These are phyloP conservation scores for Cryptosporidium canis DNA, from an alignment of 169 alveolate genomes.

Conservation along the genomic window DNA sequence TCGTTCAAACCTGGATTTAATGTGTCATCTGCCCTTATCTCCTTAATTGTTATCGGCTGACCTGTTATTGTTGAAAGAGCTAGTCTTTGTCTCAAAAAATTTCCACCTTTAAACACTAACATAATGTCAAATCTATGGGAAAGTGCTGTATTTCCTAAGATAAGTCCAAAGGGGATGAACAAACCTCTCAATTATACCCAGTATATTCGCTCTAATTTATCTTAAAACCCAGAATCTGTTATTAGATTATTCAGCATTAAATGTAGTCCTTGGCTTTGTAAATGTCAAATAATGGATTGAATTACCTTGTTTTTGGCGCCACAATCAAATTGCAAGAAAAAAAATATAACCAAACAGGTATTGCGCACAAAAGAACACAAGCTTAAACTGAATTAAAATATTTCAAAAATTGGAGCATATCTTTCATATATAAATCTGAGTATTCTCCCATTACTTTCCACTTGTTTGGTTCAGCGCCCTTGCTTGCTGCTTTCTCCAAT, in stretches of 20 bases:
- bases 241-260: background rate
- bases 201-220: background rate
- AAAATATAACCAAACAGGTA: background rate
- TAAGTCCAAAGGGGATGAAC: background rate
- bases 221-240: background rate
- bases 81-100: constrained; percentile 75
- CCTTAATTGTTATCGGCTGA: constrained; percentile 71
- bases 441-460: no score
- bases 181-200: background rate
- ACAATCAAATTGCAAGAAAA: background rate
- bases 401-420: background rate
- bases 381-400: background rate
- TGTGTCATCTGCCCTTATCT: constrained; percentile 79
- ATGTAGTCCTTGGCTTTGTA: background rate
- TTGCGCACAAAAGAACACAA: background rate
- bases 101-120: constrained; percentile 41
- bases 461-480: no score
- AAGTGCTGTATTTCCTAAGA: background rate
- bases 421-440: no score
- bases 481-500: no score
- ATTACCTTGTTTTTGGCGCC: no score
- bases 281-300: no score
- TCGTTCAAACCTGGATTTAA: constrained; percentile 85
- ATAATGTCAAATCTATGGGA: background rate
- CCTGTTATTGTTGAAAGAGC: constrained; percentile 76